Percentiles rank a stretch among this genome's conserved stretches.
phyloP scores from a whole-genome alignment of 1,284 basidiomycete genomes.

The Gastroboletus turbinatus region DNA sequence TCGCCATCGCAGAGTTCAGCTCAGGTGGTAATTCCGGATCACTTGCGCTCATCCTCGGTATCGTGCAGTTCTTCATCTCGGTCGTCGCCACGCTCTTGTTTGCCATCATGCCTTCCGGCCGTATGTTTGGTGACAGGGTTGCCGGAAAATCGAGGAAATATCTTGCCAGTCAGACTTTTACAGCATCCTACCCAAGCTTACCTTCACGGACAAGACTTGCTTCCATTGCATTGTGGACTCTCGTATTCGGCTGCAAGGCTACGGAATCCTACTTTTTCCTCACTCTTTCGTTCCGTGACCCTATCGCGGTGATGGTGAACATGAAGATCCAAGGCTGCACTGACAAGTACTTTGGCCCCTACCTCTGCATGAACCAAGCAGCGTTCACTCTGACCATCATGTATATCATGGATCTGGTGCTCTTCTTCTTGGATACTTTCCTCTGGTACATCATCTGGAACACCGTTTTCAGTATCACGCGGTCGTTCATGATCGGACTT shows the following conservation, averaged over 20 bases:
- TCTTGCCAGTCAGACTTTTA: slow-evolving; percentile 94
- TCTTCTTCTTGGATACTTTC: slow-evolving; percentile 98
- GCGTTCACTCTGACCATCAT: slow-evolving; percentile 92
- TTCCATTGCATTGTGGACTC: slow-evolving; percentile 79
- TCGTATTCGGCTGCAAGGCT: slow-evolving; percentile 93
- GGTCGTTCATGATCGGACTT: slow-evolving; percentile 87
- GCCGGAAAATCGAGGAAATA: slow-evolving; percentile 93
- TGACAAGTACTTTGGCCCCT: slow-evolving; percentile 81
- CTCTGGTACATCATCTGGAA: slow-evolving; percentile 98
- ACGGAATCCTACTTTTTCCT: slow-evolving; percentile 95
- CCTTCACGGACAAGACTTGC: slow-evolving; percentile 61
- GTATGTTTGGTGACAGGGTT: slow-evolving; percentile 95
- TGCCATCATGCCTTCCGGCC: slow-evolving; percentile 84
- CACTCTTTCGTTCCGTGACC: slow-evolving; percentile 88
- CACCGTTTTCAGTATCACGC: slow-evolving; percentile 87
- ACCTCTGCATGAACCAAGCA: slow-evolving; percentile 85
- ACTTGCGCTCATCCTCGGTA: slow-evolving; percentile 81
- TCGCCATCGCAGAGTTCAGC: slow-evolving; percentile 68
- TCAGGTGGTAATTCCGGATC: slow-evolving; percentile 56
- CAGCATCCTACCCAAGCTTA: slow-evolving; percentile 85
- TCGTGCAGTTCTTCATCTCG: slow-evolving; percentile 91
- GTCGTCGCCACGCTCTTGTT: slow-evolving; percentile 81
- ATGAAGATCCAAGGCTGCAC: slow-evolving; percentile 89
- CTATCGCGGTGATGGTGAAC: slow-evolving; percentile 86
- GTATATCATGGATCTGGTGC: slow-evolving; percentile 93